phyloP scores from a whole-genome alignment of 345 rosid species.

The Gossypium longicalyx region DNA sequence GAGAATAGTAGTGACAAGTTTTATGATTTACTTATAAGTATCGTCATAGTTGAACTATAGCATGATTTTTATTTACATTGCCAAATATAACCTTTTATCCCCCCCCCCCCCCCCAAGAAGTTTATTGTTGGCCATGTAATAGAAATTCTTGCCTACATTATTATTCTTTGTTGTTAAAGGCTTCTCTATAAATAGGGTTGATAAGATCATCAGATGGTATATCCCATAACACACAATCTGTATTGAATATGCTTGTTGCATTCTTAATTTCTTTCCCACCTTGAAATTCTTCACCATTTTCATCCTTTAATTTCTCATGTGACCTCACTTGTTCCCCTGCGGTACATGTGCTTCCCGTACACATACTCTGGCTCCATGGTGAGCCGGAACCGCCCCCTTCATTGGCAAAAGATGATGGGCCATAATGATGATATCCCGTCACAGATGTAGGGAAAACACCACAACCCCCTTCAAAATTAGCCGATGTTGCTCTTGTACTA shows the following conservation, averaged over 20 bases:
- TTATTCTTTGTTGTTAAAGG: not conserved
- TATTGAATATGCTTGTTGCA: conserved; percentile 46
- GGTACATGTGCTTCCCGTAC: conserved; percentile 50
- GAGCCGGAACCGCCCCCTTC: conserved; percentile 47
- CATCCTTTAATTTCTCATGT: conserved; percentile 35
- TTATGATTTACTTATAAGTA: conserved; percentile 15
- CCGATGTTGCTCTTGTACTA: conserved; percentile 12
- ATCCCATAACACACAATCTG: conserved; percentile 83
- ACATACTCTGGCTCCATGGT: conserved; percentile 53
- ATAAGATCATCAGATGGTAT: conserved; percentile 69
- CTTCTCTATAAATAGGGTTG: conserved; percentile 48
- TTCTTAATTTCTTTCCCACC: conserved; percentile 50
- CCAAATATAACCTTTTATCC: not conserved
- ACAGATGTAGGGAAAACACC: not conserved
- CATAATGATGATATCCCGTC: conserved; percentile 42
- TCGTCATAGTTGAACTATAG: conserved; percentile 2
- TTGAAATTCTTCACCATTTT: conserved; percentile 44
- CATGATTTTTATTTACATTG: conserved; percentile 30
- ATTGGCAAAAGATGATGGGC: conserved; percentile 35
- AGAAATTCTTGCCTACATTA: conserved; percentile 5
- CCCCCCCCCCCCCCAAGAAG: not conserved
- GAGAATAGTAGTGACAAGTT: conserved; percentile 15
- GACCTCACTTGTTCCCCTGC: conserved; percentile 38
- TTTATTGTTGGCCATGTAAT: conserved; percentile 23
- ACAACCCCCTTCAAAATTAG: conserved; percentile 9